Evolutionary conservation across 2,329 filamentous ascomycete species (phyloP), one percentile per base, ranked within the genome.

Genomic region (Fusarium sp.): DNA sequence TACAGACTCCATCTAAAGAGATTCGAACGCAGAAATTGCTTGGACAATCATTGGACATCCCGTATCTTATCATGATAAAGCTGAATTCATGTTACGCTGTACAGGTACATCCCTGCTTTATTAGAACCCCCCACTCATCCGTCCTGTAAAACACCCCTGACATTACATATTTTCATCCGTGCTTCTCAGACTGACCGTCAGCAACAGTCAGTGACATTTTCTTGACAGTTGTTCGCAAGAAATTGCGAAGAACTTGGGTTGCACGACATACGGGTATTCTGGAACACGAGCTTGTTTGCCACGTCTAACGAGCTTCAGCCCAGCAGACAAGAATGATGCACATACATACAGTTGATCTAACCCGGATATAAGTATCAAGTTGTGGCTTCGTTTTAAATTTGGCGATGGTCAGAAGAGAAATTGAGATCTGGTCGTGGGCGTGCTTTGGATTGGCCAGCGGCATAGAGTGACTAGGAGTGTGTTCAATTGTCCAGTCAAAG

Each of bases 301-400:
- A 32, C 38, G 26, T 36, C 39, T 65, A 45, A 63, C 51, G 30
- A 56, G 47, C 51, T 26, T 42, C 66, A 55, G 24, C 54, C 45
- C 38, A 20, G 38, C 59, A 74, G 59, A 74, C 59, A 52, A 68
- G 57, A n/a, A 72, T 55, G 59, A 68, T 52, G 68, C 67, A 60
- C 30, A 36, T 26, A 50, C 41, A 55, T 26, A 41, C 47, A 48
- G 34, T 42, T 38, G 28, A 34, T 45, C 30, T 47, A 18, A 50
- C 26, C 45, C 34, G 47, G 38, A 73, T 66, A 74, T 42, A 66
- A 64, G 42, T 48, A 71, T 67, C 28, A 42, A 74, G 42, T 56
- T 69, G 64, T 68, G 66, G 65, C 60, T 63, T 71, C 47, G 38
- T 44, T 39, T 38, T 32, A 64, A 73, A 73, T 73, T 73, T 73